Percentiles rank a stretch among this genome's conserved stretches.
Conservation (phyloP, 192 early-diverging fungal genomes). For the Globomyces pollinis-pini region DNA sequence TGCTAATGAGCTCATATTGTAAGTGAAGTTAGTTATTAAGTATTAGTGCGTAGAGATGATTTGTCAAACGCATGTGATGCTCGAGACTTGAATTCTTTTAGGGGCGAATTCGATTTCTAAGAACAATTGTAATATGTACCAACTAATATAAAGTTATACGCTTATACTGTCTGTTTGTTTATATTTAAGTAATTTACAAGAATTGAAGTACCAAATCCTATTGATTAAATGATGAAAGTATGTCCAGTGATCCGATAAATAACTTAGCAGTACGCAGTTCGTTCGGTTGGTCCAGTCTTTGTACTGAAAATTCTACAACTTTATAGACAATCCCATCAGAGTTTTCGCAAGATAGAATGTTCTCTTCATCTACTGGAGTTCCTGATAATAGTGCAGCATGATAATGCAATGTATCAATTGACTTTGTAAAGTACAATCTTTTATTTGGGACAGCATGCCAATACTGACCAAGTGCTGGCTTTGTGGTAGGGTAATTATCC, state of each 20-base stretch:
- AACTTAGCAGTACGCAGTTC: no score
- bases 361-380: background rate
- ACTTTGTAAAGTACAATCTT: background rate
- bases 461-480: slow-evolving; percentile 5
- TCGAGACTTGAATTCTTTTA: slow-evolving; percentile 73
- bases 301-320: background rate
- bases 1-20: slow-evolving; percentile 44
- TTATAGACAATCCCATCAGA: background rate
- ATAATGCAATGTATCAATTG: background rate
- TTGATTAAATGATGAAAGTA: no score
- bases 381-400: background rate
- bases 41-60: slow-evolving; percentile 75
- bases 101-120: slow-evolving; percentile 74
- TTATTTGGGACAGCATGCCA: background rate
- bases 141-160: no score
- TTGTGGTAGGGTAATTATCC: background rate
- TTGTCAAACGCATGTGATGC: slow-evolving; percentile 69
- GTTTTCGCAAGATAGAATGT: background rate
- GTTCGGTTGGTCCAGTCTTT: no score
- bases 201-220: no score
- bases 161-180: no score
- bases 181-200: no score
- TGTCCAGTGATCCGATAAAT: no score
- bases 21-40: slow-evolving; percentile 18
- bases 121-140: no score